phyloP scores from a whole-genome alignment of 768 basidiomycete genomes.

The Podaxis rugospora region DNA sequence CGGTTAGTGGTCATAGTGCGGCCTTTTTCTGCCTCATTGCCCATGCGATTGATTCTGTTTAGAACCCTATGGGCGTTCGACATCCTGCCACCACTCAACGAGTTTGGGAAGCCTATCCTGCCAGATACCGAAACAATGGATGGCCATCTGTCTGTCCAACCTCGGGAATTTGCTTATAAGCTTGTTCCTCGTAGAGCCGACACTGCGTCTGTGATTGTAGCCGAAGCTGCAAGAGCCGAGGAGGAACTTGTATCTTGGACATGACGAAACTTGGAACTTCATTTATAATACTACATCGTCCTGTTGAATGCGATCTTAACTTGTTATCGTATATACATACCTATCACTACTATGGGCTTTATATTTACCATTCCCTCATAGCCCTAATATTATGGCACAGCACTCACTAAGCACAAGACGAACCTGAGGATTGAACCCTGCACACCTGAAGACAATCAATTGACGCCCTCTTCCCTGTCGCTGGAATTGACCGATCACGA shows the following conservation, averaged over 20 bases:
- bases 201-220: conserved; percentile 10
- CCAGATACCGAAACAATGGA: conserved; percentile 17
- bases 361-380: neutral
- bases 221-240: conserved; percentile 13
- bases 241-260: conserved; percentile 12
- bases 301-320: neutral
- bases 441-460: too few species aligned
- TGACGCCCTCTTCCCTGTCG: too few species aligned
- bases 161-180: conserved; percentile 16
- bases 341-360: neutral
- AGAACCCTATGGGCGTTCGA: conserved; percentile 23
- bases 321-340: neutral
- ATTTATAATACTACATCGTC: neutral
- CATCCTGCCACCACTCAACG: conserved; percentile 13
- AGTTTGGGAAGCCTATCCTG: conserved; percentile 14
- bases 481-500: too few species aligned
- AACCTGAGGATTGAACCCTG: too few species aligned
- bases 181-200: conserved; percentile 12
- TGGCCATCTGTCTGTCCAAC: conserved; percentile 18
- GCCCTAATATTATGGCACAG: neutral
- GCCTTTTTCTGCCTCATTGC: neutral
- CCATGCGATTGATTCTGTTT: neutral
- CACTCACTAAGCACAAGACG: neutral
- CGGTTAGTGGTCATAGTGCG: conserved; percentile 11
- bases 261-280: neutral